Base-by-base conservation (phyloP, 805 yeast genomes). In the Suhomyces xylopsoci region DNA sequence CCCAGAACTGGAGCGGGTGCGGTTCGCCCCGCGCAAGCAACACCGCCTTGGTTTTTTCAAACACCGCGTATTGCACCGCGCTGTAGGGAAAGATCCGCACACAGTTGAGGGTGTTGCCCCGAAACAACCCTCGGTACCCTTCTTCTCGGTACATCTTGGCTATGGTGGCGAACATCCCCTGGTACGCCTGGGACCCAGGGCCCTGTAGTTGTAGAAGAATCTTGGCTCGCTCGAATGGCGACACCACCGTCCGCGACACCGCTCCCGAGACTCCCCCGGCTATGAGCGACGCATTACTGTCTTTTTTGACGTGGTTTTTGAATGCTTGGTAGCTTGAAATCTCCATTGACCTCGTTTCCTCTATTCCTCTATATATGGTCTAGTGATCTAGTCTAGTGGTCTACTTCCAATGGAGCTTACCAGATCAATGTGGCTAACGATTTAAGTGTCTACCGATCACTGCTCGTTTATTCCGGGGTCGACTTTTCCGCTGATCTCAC, bases 181-280 rank as follows among this genome's bases (percentile, higher is more conserved):
- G 71, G 48, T 81, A 79, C 54, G 69, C 79, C 54, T 65, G 77
- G 1, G 81, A 74, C 25, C 75, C 79, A 14, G 76, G 76, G 9
- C 88, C 94, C 69, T 93, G 97, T 34, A 94, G 84, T 70, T 93
- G 99, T 61, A 91, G 82, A 24, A 93, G 70, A 56, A 94, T 94
- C 70, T 93, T 93, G 60, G 94, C 96, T 59, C 99, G 77, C 68
- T 93, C 99, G 69, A 93, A 84, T 1, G 99, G 99, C 10, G 97
- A 89, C 5, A 92, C 97, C 1, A 88, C 90, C 0, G 98, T 93
- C 51, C 98, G 77, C 1, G 96, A 88, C 0, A 87, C 74, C 0
- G 90, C 90, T 15, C 96, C 96, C 2, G 79, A 93, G 7, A 84
- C 61, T 6, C 94, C 94, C 14, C 96, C 96, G 5, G 89, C 80